Base-by-base conservation (phyloP, 1,284 basidiomycete genomes). In the Coriolopsis trogii region DNA sequence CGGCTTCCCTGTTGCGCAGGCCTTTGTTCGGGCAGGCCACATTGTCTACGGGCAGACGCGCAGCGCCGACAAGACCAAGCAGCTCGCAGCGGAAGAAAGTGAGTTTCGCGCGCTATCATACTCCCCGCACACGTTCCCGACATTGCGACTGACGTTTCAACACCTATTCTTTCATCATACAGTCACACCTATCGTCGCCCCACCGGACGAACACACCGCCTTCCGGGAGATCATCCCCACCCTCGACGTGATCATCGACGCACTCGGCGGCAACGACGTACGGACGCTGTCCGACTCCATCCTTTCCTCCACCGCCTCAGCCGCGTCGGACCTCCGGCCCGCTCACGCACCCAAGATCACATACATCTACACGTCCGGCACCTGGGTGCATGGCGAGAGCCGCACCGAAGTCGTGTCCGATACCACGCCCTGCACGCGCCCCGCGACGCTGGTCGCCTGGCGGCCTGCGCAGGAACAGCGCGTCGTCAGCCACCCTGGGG, bases 31-130 rank as follows among this genome's bases (percentile, higher is more conserved):
- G n/a, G 75, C 73, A 0, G 81, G 81, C 0, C 78, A 83, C 55
- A 70, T 73, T 23, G 80, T 82, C 4, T 80, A 78, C 49, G 80
- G 80, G 20, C 66, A 72, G 12, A 78, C 78, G 0, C 74, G 81
- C 29, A 73, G 70, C 4, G 67, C 70, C 6, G 62, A 56, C 5
- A 75, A 74, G 47, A 72, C 69, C 0, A 71, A 73, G 41, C 53
- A 62, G 36, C 69, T 82, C 2, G 69, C 70, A 1, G 68, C 70
- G 12, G 72, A 79, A 60, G 80, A 81, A 65, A 78, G 74, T 75
- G 41, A 49, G 70, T 65, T 23, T 8, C n/a, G n/a, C n/a, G n/a
- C n/a, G n/a, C n/a, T n/a, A n/a, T n/a, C n/a, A n/a, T n/a, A n/a
- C n/a, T n/a, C n/a, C n/a, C n/a, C n/a, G n/a, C n/a, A n/a, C n/a